Evolutionary conservation across 129 eudicot genomes (phyloP), one percentile per base, ranked within the genome.

Genomic region (Mikania micrantha): DNA sequence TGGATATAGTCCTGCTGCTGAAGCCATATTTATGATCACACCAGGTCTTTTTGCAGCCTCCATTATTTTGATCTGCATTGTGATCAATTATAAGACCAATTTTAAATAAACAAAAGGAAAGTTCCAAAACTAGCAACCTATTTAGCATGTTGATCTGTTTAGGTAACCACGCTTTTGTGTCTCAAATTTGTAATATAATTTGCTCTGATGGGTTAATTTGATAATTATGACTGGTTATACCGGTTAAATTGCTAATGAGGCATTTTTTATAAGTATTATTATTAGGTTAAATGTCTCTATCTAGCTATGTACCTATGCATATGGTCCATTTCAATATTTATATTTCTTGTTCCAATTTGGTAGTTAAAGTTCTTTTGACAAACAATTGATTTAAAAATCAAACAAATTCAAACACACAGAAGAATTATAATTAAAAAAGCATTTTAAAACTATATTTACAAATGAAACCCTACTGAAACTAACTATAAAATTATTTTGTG

Each of bases 1-100:
- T 34, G 98, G 98, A 79, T 93, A 93, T 24, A 93, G 80, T 61
- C 98, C 96, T 31, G 98, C 80, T 64, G 98, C 85, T 24, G 98
- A 93, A 59, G 84, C 95, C 73, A 93, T 4, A 28, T 93, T 88
- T 61, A 93, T 84, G 72, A 93, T 54, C 52, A 84, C 95, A 35
- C 98, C 98, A 44, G 86, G 87, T 77, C 54, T 88, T 59, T 77
- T 74, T 49, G 90, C 83, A 34, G 86, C 82, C 81, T 88, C 76
- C 98, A 93, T 88, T 49, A 80, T 67, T 67, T 76, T 83, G 60
- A 93, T 82, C 98, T 93, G 79, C 62, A 53, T 42, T 54, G n/a
- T 12, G 9, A 27, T 27, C 20, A 56, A 27, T 1, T 27, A 28
- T 12, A 4, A 27, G 62, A 13, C 62, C 35, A 56, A 1, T 56